Base-by-base conservation (phyloP, 495 filamentous ascomycete species). In the Talaromyces adpressus region DNA sequence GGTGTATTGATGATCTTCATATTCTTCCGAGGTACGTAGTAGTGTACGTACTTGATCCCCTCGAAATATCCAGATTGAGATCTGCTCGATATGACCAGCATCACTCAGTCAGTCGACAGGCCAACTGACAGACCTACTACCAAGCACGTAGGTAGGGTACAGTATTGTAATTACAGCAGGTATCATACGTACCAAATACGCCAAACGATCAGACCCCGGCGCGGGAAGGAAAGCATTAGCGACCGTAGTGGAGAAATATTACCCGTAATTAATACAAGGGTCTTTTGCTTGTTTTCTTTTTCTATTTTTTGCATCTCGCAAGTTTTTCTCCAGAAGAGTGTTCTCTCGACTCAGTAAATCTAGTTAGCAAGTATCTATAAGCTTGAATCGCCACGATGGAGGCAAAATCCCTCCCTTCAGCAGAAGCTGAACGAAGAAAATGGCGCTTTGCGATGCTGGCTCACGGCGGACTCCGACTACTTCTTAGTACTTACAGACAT, bases 201-300 rank as follows among this genome's bases (percentile, higher is more conserved):
- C 45, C 45, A 49, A 49, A 18, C 29, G 56, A 58, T 36, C 56
- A 36, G 16, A 4, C 27, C 20, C 51, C 51, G 9, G 16, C 16
- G n/a, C 27, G 56, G 27, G 56, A 36, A 36, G 56, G 27, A 49
- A 32, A 58, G 56, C 56, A 36, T 58, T 58, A 58, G 56, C 56
- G 56, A 58, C 56, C 56, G 56, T 16, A 58, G 56, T 58, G 56
- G 56, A 25, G 14, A 36, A 32, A 22, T 54, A 54, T 54, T 54
- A 29, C 51, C 51, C 1, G 51, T 54, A 54, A 54, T 14, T 23
- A 54, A 54, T 49, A 49, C 18, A 49, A 22, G 45, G 45, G n/a
- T 20, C n/a, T 20, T 49, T 20, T 49, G 20, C 27, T 49, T 3
- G n/a, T 7, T 49, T 49, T 20, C 45, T 49, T 20, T 18, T 49